A percentile compares a stretch with the other conserved stretches of the same genome.
phyloP scores from a whole-genome alignment of 2,329 filamentous ascomycete species.

The Monosporascus cannonballus region DNA sequence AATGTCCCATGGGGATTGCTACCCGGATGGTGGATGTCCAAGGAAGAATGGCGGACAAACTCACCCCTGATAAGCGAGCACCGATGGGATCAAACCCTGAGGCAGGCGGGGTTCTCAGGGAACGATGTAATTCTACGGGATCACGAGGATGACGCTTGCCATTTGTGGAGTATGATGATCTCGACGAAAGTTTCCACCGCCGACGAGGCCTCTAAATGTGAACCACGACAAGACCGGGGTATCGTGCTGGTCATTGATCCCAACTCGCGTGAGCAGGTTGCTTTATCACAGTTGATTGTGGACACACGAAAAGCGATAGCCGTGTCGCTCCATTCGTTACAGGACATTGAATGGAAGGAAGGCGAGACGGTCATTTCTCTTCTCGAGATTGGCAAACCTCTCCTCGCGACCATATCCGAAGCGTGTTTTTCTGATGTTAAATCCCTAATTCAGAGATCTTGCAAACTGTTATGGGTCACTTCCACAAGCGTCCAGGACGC shows the following conservation, averaged over 20 bases:
- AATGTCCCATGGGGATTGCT: not conserved
- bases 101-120: conserved; percentile 14
- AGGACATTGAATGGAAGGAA: conserved; percentile 4
- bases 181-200: conserved; percentile 4
- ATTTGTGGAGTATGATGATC: conserved; percentile 19
- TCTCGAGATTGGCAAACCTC: conserved; percentile 15
- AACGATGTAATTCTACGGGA: conserved; percentile 18
- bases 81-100: conserved; percentile 13
- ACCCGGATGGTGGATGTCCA: not conserved
- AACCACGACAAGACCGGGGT: not conserved
- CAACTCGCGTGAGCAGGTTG: too few relatives aligned
- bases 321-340: conserved; percentile 1
- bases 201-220: conserved; percentile 3
- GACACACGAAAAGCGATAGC: not conserved
- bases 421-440: conserved; percentile 14
- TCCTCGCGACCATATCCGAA: conserved; percentile 18
- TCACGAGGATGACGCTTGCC: conserved; percentile 9
- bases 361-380: conserved; percentile 12
- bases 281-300: too few relatives aligned
- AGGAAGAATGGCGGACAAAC: not conserved
- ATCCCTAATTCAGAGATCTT: conserved; percentile 9
- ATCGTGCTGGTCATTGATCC: conserved; percentile 9
- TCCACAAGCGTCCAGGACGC: conserved; percentile 8
- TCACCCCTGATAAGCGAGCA: conserved; percentile 3
- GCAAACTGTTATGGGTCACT: conserved; percentile 23